Conservation (phyloP, 2,329 filamentous ascomycete species). For the Xylariaceae sp. region DNA sequence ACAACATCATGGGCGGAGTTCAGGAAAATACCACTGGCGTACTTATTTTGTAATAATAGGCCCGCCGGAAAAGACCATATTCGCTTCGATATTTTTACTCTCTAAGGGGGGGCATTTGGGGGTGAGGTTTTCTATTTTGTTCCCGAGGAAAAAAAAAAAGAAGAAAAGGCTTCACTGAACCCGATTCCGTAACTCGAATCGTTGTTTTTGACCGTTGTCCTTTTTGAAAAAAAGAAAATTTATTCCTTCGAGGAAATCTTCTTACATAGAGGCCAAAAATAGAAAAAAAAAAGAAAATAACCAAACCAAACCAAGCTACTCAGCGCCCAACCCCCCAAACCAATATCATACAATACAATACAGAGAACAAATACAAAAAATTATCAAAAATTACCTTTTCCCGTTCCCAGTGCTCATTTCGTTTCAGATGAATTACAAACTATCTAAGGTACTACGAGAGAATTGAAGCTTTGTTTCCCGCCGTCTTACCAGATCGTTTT, state of each 20-base stretch:
- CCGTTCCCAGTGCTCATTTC: background rate
- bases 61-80: background rate
- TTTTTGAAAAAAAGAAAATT: background rate
- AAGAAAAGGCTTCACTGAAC: too few species aligned
- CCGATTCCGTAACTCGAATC: background rate
- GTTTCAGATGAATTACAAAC: background rate
- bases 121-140: too few species aligned
- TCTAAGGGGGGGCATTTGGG: background rate
- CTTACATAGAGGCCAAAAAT: background rate
- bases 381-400: background rate
- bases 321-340: background rate
- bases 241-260: too few species aligned
- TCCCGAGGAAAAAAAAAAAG: too few species aligned
- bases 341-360: background rate
- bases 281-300: background rate
- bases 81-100: background rate
- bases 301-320: background rate
- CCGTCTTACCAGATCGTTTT: background rate
- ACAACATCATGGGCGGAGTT: slow-evolving; percentile 17
- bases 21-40: slow-evolving; percentile 15
- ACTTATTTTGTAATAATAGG: slow-evolving; percentile 15
- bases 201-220: background rate
- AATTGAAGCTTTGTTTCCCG: background rate
- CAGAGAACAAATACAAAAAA: background rate
- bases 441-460: too few species aligned